Evolutionary conservation across 2,329 filamentous ascomycete genomes (phyloP).

Genomic region (Lanzia echinophila): DNA sequence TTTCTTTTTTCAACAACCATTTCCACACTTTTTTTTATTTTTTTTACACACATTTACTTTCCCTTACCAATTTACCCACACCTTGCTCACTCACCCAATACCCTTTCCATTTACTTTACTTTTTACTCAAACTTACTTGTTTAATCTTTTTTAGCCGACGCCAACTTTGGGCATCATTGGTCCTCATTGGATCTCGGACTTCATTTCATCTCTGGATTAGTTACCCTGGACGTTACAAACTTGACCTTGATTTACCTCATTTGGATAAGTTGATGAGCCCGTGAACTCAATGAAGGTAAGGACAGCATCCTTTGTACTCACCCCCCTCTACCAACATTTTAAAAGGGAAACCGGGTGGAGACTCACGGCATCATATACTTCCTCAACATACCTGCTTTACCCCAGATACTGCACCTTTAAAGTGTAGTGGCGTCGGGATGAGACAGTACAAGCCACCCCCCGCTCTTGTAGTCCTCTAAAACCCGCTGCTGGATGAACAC

Average conservation of each 20-base stretch:
- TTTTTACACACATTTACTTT: too few species aligned
- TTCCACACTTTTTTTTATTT: not conserved
- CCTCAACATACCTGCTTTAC: conserved; percentile 20
- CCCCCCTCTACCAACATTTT: not conserved
- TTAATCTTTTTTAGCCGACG: not conserved
- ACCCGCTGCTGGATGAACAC: conserved; percentile 25
- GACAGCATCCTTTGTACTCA: not conserved
- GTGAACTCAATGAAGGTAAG: conserved; percentile 13
- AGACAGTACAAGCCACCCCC: conserved; percentile 29
- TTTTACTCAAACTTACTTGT: not conserved
- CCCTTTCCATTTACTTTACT: not conserved
- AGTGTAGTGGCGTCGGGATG: conserved; percentile 24
- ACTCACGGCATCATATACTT: conserved; percentile 20
- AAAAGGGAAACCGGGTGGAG: conserved; percentile 6
- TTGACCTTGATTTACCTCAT: conserved; percentile 1
- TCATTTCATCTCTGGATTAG: conserved; percentile 13
- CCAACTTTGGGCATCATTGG: conserved; percentile 10
- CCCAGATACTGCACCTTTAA: conserved; percentile 25
- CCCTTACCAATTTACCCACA: too few species aligned
- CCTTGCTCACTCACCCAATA: conserved; percentile 2
- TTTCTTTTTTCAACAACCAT: not conserved
- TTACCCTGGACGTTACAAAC: conserved; percentile 24
- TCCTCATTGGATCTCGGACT: conserved; percentile 17
- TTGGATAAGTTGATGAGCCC: conserved; percentile 11
- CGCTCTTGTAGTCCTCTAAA: conserved; percentile 14